Conservation (phyloP, 805 yeast species). For the Candida sanyiensis region DNA sequence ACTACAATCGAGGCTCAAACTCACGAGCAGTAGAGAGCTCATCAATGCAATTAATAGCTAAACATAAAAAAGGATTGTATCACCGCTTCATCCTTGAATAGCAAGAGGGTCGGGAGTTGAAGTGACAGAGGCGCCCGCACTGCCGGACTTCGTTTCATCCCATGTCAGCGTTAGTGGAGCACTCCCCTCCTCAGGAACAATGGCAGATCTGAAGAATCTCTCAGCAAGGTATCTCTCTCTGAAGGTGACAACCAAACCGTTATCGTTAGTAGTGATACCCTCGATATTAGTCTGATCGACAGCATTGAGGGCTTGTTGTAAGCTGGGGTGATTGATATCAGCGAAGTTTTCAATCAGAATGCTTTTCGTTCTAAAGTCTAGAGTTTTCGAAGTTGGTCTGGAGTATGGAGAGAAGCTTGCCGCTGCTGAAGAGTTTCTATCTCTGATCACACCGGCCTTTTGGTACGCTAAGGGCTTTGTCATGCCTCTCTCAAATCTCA, state of each 20-base stretch:
- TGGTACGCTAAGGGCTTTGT: neutral
- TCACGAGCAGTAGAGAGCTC: too few relatives aligned
- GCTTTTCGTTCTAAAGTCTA: conserved; percentile 24
- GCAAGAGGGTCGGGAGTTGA: conserved; percentile 5
- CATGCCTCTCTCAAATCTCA: conserved; percentile 17
- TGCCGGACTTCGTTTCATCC: conserved; percentile 19
- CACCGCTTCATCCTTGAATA: neutral
- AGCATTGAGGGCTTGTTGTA: conserved; percentile 13
- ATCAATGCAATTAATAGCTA: too few relatives aligned
- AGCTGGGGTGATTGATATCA: conserved; percentile 14
- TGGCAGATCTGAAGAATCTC: conserved; percentile 16
- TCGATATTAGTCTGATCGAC: conserved; percentile 15
- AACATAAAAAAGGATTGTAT: too few relatives aligned
- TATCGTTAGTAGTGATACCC: conserved; percentile 6
- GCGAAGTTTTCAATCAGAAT: conserved; percentile 16
- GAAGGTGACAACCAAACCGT: conserved; percentile 18
- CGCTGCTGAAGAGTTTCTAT: conserved; percentile 6
- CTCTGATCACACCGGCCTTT: neutral
- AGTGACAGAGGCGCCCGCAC: neutral
- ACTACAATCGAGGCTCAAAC: too few relatives aligned
- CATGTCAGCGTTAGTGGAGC: conserved; percentile 15
- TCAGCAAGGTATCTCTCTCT: conserved; percentile 22
- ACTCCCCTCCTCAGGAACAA: conserved; percentile 8
- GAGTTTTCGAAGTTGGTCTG: conserved; percentile 13
- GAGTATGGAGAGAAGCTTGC: conserved; percentile 16